Evolutionary conservation across 441 rosid species (phyloP).

Genomic region (Metrosideros polymorpha): DNA sequence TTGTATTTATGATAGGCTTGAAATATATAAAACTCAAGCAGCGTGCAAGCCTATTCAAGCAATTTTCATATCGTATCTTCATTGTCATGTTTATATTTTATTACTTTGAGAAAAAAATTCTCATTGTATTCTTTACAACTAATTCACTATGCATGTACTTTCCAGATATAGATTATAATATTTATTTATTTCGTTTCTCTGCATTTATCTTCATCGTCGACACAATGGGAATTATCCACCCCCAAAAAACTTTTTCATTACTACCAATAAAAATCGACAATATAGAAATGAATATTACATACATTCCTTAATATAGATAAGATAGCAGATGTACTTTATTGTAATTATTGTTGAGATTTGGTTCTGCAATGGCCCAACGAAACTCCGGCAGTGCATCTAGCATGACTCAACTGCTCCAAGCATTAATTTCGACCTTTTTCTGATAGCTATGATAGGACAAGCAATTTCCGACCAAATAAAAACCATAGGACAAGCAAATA

Average conservation of each 20-base stretch:
- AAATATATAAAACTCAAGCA: no score
- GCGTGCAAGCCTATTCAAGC: no score
- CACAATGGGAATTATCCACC: neutral
- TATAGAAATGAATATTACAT: neutral
- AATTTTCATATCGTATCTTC: neutral
- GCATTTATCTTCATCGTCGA: neutral
- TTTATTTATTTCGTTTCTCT: neutral
- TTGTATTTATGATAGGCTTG: no score
- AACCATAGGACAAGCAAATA: neutral
- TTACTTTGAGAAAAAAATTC: neutral
- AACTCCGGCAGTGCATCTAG: neutral
- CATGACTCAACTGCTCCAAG: neutral
- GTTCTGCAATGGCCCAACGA: neutral
- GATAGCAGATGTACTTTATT: neutral
- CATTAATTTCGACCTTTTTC: neutral
- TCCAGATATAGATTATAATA: neutral
- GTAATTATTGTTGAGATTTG: neutral
- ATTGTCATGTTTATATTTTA: neutral
- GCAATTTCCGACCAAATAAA: no score
- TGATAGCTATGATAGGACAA: neutral
- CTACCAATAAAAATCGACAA: no score
- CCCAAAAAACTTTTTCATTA: no score
- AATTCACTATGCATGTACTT: neutral
- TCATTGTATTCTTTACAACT: neutral
- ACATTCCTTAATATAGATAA: neutral